Base-by-base conservation (phyloP, 176 grass and related monocot species). In the Triticum dicoccoides region DNA sequence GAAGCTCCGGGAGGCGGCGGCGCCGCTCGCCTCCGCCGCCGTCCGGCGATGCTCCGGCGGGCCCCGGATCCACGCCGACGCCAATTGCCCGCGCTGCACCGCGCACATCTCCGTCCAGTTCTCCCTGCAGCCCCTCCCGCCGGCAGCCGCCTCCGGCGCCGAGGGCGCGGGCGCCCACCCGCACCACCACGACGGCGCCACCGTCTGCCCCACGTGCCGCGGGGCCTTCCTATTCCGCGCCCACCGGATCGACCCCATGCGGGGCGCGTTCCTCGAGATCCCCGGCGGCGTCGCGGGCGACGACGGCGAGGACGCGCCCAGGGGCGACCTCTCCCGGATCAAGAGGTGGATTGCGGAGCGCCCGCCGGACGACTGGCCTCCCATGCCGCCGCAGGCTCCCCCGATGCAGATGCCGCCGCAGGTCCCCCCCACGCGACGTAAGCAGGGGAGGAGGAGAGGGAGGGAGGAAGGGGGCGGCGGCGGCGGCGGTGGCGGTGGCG, bases 261-360 rank as follows among this genome's bases (percentile, higher is more conserved):
- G 91, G 56, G 86, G 93, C 56, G 85, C 88, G 38, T 95, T 95
- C 77, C 88, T 95, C 77, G 93, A 95, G 93, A 89, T 95, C 77
- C 86, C 89, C 20, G 44, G 72, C 58, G 82, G 85, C 73, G 45
- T 77, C 33, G 85, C 27, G 2, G 86, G 29, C 32, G 63, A n/a
- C 25, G 68, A 79, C 3, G 79, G 54, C 2, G 90, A 79, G 42
- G 83, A 62, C 11, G 71, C 14, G 0, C 86, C 41, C 9, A 66
- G 87, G 65, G 83, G 73, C 20, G 80, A 83, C 0, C 84, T 86
- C 17, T 56, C 56, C 32, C 83, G 88, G 80, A 85, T 95, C 80
- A 86, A 73, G 70, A 33, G 80, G 74, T 84, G 86, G 77, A 20
- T 95, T 8, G 56, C 80, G 54, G 93, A 92, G 81, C 82, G 88